Base-by-base conservation (phyloP, 176 grass and related monocot genomes). In the Eragrostis nindensis region DNA sequence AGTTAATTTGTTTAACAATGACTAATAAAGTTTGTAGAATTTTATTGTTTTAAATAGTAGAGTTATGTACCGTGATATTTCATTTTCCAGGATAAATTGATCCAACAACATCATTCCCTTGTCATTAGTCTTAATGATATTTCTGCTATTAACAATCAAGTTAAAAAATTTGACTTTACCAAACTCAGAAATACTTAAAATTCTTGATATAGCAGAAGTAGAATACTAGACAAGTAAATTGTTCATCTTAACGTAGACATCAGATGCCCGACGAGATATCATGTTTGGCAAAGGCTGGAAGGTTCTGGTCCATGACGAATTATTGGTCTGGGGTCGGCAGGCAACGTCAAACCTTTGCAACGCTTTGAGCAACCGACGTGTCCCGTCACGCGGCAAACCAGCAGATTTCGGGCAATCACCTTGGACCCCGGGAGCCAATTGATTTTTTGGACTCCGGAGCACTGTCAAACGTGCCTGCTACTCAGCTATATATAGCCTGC, bases 221-320 rank as follows among this genome's bases (percentile, higher is more conserved):
- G 4, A 12, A 62, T 62, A 3, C 14, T 4, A 5, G 14, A 16
- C 5, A 50, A 50, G 48, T 50, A 50, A 50, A 50, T 5, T 52
- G 19, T 54, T 54, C 6, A 54, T 54, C 52, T 21, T 21, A 21
- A 5, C 18, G 52, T 54, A 54, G 18, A 5, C 8, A 55, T 36
- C 32, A 55, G 53, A 21, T 55, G 53, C 53, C 53, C n/a, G 55
- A 59, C n/a, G 55, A 21, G 55, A 21, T 27, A 27, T 27, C 25
- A 59, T 55, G n/a, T 54, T 36, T 42, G 5, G 30, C 9, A 4
- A 8, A 42, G 27, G 24, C 9, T 48, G 16, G 59, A 80, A 45
- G 29, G 43, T 82, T 82, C 43, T 12, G 54, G 55, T 73, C 36
- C 44, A 52, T 43, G 11, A 25, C 5, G 9, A 81, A 81, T 61